phyloP scores from a whole-genome alignment of 371 early-diverging fungal genomes.

The Funneliformis caledonium region DNA sequence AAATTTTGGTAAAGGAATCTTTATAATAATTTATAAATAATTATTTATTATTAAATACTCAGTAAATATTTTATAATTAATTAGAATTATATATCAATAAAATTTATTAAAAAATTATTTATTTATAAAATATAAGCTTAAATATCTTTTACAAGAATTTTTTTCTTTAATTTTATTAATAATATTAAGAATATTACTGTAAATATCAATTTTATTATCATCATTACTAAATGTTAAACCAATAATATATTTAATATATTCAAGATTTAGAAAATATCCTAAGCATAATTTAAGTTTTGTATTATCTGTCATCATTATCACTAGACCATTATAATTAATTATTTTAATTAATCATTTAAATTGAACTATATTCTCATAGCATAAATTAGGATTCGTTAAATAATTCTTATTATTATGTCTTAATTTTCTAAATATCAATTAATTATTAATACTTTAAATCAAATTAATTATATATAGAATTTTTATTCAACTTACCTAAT shows the following conservation, averaged over 20 bases:
- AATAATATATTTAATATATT: background rate
- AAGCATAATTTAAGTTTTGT: background rate
- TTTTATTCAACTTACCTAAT: background rate
- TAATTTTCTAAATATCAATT: slow-evolving; percentile 1
- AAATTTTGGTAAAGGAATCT: background rate
- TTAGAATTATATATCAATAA: no score
- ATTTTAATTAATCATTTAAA: background rate
- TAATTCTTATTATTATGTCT: background rate
- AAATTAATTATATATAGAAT: no score
- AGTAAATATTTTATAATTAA: no score
- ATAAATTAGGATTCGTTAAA: background rate
- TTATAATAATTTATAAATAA: background rate
- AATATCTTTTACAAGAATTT: background rate
- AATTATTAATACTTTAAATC: background rate
- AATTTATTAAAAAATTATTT: no score
- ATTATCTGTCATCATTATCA: background rate
- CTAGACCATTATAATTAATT: background rate
- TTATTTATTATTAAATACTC: no score
- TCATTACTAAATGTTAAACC: background rate
- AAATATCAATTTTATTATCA: background rate
- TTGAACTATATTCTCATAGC: background rate
- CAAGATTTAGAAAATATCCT: background rate
- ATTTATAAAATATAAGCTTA: background rate
- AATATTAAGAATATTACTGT: background rate
- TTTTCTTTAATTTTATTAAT: background rate